Percentiles rank a stretch among this genome's conserved stretches.
These are phyloP conservation scores for Cetraspora pellucida DNA, from an alignment of 192 early-diverging fungal species.

Conservation along the genomic window DNA sequence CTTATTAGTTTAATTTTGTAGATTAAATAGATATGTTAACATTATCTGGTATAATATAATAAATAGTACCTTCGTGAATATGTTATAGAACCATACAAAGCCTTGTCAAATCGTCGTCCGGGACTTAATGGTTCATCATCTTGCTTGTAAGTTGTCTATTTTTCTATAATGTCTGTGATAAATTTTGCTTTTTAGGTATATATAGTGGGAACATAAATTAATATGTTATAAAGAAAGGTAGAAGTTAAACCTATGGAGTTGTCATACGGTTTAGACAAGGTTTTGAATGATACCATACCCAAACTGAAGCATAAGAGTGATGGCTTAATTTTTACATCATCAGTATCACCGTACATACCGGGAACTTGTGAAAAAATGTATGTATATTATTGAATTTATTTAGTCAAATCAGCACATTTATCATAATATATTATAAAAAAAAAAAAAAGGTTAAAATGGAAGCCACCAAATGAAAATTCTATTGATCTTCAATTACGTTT, in stretches of 20 bases:
- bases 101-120: constrained; percentile 46
- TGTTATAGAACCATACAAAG: constrained; percentile 67
- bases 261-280: constrained; percentile 61
- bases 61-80: constrained; percentile 62
- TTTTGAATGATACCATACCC: constrained; percentile 63
- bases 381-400: neutral
- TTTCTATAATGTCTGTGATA: too few relatives aligned
- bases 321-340: constrained; percentile 76
- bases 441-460: constrained; percentile 82
- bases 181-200: too few relatives aligned
- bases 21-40: neutral
- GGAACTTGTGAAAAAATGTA: constrained; percentile 76
- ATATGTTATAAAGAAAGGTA: constrained; percentile 44
- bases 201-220: too few relatives aligned
- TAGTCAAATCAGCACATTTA: neutral
- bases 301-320: constrained; percentile 68
- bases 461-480: constrained; percentile 79
- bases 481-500: constrained; percentile 70
- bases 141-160: too few relatives aligned
- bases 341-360: constrained; percentile 57
- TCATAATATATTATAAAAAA: neutral
- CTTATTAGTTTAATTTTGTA: neutral
- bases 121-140: constrained; percentile 19
- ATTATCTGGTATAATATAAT: neutral
- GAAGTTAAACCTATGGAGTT: constrained; percentile 68